phyloP scores from a whole-genome alignment of 2,329 filamentous ascomycete genomes.

The Fusarium cicatricum region DNA sequence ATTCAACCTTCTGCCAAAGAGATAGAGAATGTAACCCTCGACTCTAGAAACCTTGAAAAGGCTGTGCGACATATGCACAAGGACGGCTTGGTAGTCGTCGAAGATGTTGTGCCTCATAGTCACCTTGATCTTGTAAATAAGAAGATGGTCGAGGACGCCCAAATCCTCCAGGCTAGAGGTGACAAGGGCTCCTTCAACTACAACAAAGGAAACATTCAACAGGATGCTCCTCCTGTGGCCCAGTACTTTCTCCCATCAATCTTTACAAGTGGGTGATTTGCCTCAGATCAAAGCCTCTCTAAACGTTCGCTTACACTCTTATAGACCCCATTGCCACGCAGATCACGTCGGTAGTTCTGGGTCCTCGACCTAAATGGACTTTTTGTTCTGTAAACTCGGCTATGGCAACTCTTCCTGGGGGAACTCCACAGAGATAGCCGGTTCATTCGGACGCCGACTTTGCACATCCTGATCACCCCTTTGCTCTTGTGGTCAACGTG shows the following conservation, averaged over 20 bases:
- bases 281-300: not conserved
- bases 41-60: conserved; percentile 61
- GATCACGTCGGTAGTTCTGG: conserved; percentile 62
- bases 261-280: conserved; percentile 58
- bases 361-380: conserved; percentile 62
- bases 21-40: conserved; percentile 48
- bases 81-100: conserved; percentile 65
- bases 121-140: conserved; percentile 63
- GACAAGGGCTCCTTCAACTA: conserved; percentile 69
- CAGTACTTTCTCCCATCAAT: conserved; percentile 59
- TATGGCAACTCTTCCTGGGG: conserved; percentile 57
- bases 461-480: conserved; percentile 60
- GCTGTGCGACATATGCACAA: conserved; percentile 59
- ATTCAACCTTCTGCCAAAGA: conserved; percentile 53
- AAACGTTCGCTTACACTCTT: not conserved
- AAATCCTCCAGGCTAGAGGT: conserved; percentile 57
- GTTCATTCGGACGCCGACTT: conserved; percentile 69
- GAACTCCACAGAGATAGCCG: conserved; percentile 56
- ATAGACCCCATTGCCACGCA: conserved; percentile 63
- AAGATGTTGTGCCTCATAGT: conserved; percentile 59
- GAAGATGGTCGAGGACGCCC: conserved; percentile 68
- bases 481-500: conserved; percentile 63
- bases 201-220: conserved; percentile 68
- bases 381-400: conserved; percentile 67
- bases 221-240: conserved; percentile 62